Base-by-base conservation (phyloP, 768 basidiomycete species). In the Leccinum arenicola region DNA sequence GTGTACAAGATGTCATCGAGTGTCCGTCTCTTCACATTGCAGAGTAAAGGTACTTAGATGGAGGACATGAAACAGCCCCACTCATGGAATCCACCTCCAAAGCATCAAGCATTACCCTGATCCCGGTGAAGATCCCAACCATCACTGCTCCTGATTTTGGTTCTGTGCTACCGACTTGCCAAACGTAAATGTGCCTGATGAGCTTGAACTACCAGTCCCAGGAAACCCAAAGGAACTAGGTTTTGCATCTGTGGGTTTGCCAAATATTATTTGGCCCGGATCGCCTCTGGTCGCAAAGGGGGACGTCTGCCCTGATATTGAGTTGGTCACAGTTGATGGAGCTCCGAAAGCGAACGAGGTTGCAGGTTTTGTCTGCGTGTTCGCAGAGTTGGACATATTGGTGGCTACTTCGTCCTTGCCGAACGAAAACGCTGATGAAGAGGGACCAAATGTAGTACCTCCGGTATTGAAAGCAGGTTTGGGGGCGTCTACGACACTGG, bases 111-210 rank as follows among this genome's bases (percentile, higher is more conserved):
- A 43, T 12, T 21, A 15, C 6, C 4, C 6, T 17, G 29, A 47
- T 56, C 48, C 25, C 21, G 15, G 35, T 31, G 25, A 47, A 7
- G 49, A 19, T 21, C 19, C 43, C 6, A 45, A 21, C 19, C 43
- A 45, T 70, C 56, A 72, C 25, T 77, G 73, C 57, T 75, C 72
- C 63, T 71, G 70, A 58, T 72, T 72, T 61, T 72, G 71, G 29
- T 67, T 74, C 49, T 74, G 72, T 27, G 67, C 50, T 31, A 62
- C 49, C 35, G 73, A 54, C 38, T 73, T 73, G 19, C 68, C 64
- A 57, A 73, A 73, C 19, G 61, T 43, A 19, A 71, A 65, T 9
- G 68, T 29, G 56, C 33, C 47, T 9, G 62, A 48, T 27, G 67
- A 55, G 27, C 54, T 43, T 27, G 69, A 33, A 25, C 35, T 31